A percentile compares a stretch with the other conserved stretches of the same genome.
phyloP scores from a whole-genome alignment of 2,329 filamentous ascomycete species.

The Botryotinia convoluta region DNA sequence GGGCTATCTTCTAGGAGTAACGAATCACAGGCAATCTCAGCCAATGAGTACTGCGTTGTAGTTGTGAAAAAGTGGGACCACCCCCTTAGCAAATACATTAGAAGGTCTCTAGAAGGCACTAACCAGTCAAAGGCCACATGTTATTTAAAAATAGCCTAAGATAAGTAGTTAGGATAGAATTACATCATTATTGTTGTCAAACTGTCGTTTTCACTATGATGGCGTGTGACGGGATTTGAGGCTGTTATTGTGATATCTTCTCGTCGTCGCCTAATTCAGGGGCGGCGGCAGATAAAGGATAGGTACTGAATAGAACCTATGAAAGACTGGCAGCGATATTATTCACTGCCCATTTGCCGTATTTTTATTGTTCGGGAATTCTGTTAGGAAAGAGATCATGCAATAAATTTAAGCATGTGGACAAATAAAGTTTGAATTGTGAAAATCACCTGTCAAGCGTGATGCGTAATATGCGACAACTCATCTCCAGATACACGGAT shows the following conservation, averaged over 20 bases:
- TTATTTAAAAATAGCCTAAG: not conserved
- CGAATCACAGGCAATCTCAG: not conserved
- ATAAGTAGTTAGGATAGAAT: not conserved
- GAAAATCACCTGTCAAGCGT: not conserved
- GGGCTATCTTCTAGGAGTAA: not conserved
- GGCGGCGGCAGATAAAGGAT: not conserved
- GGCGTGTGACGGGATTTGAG: not conserved
- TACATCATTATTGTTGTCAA: not conserved
- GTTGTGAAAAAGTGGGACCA: not conserved
- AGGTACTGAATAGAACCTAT: not conserved
- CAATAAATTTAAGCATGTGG: not conserved
- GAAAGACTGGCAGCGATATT: not conserved
- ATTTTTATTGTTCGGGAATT: not conserved
- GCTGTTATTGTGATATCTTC: not conserved
- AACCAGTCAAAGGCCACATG: not conserved
- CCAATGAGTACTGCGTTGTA: not conserved
- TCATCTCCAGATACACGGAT: not conserved
- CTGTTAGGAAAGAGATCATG: accelerated
- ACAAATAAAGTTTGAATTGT: not conserved
- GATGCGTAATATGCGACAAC: not conserved
- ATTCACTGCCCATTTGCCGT: not conserved
- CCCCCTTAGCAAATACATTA: not conserved
- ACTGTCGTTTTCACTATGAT: not conserved
- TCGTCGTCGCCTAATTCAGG: not conserved
- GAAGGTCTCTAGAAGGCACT: not conserved